phyloP scores from a whole-genome alignment of 1,139 yeast genomes.

The Petasospora rhodanensis region DNA sequence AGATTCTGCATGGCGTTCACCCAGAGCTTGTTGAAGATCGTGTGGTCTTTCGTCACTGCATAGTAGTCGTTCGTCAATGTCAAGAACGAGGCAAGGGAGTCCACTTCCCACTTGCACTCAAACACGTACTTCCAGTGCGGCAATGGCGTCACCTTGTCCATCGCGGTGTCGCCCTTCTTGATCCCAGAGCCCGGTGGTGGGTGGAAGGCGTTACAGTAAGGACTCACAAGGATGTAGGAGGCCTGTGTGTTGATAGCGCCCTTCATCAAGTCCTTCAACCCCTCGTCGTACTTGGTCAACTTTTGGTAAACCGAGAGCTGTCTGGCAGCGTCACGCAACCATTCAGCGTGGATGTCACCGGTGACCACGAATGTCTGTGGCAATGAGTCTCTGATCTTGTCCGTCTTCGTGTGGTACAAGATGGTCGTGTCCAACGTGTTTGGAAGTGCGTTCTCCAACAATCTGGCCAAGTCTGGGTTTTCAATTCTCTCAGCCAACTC shows the following conservation, averaged over 20 bases:
- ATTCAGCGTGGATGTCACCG: conserved; percentile 89
- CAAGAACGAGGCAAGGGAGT: conserved; percentile 78
- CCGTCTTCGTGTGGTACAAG: conserved; percentile 52
- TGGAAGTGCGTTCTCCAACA: conserved; percentile 81
- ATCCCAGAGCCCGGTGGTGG: conserved; percentile 68
- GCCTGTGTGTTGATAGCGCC: conserved; percentile 87
- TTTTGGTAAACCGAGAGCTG: conserved; percentile 76
- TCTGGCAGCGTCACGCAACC: conserved; percentile 82
- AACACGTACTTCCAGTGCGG: conserved; percentile 73
- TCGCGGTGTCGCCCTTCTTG: conserved; percentile 47
- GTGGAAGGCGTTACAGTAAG: conserved; percentile 89
- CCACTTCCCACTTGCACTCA: conserved; percentile 88
- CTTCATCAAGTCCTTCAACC: conserved; percentile 47
- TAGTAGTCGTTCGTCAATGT: conserved; percentile 70
- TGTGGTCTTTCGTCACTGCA: conserved; percentile 43
- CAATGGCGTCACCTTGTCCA: conserved; percentile 62
- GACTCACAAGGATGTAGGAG: conserved; percentile 51
- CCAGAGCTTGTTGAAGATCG: conserved; percentile 58
- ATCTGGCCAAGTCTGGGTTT: conserved; percentile 64
- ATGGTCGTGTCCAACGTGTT: conserved; percentile 87
- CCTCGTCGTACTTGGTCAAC: conserved; percentile 46
- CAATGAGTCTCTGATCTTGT: conserved; percentile 6
- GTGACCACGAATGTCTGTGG: conserved; percentile 72
- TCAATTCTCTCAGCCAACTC: conserved; percentile 47
- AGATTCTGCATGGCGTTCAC: conserved; percentile 51